Percentiles rank a stretch among this genome's conserved stretches.
These are phyloP conservation scores for Starmerella stigmatis DNA, from an alignment of 805 yeast genomes.

Conservation along the genomic window DNA sequence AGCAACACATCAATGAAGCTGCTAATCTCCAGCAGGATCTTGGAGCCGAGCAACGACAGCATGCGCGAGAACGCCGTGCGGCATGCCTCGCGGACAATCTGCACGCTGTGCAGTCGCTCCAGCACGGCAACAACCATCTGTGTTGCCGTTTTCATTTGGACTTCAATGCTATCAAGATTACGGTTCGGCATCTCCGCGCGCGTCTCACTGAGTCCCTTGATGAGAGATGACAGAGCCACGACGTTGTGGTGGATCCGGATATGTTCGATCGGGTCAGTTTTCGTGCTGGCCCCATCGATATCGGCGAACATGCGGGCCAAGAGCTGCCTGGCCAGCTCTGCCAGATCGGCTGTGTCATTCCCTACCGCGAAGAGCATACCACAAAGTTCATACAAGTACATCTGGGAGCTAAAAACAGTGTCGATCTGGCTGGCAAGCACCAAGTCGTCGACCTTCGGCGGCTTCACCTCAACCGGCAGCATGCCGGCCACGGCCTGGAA, in stretches of 20 bases:
- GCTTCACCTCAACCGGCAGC: slow-evolving; percentile 51
- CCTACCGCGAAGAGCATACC: slow-evolving; percentile 63
- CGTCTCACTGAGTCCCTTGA: slow-evolving; percentile 65
- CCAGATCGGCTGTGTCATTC: slow-evolving; percentile 30
- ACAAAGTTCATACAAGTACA: slow-evolving; percentile 73
- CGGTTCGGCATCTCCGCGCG: slow-evolving; percentile 12
- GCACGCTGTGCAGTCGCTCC: slow-evolving; percentile 58
- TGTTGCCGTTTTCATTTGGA: slow-evolving; percentile 55
- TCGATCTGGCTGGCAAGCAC: slow-evolving; percentile 31
- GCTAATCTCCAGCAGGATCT: slow-evolving; percentile 44
- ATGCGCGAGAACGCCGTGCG: slow-evolving; percentile 81
- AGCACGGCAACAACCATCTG: slow-evolving; percentile 76
- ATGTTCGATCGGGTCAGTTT: slow-evolving; percentile 24
- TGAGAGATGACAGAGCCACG: slow-evolving; percentile 81
- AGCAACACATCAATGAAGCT: slow-evolving; percentile 61
- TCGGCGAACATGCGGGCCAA: slow-evolving; percentile 17
- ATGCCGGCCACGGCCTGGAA: slow-evolving; percentile 49
- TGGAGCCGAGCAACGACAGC: slow-evolving; percentile 56
- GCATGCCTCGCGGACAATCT: slow-evolving; percentile 70
- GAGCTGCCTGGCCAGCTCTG: slow-evolving; percentile 20
- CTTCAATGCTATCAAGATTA: slow-evolving; percentile 30
- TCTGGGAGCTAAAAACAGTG: slow-evolving; percentile 62
- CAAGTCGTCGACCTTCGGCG: slow-evolving; percentile 29
- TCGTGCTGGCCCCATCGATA: slow-evolving; percentile 27
- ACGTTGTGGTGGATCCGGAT: slow-evolving; percentile 77